Percentiles rank a stretch among this genome's conserved stretches.
These are phyloP conservation scores for Porogramme epimiltina DNA, from an alignment of 1,284 basidiomycete species.

Conservation along the genomic window DNA sequence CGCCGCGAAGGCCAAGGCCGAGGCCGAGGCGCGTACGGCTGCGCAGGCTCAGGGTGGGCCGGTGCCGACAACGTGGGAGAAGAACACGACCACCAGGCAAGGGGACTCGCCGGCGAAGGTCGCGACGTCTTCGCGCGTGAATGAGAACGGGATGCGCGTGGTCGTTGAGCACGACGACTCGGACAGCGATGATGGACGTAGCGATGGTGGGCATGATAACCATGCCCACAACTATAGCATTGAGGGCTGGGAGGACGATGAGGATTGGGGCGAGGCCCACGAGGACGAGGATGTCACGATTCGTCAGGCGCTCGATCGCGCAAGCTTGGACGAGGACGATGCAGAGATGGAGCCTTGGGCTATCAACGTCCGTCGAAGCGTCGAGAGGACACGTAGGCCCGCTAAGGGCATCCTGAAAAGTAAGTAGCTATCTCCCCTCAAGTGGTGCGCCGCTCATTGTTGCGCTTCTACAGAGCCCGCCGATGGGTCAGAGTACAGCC, in stretches of 20 bases:
- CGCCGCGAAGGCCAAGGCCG: conserved; percentile 68
- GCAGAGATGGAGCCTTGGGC: conserved; percentile 73
- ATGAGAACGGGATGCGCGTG: conserved; percentile 70
- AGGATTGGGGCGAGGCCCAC: conserved; percentile 60
- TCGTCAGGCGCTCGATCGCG: conserved; percentile 49
- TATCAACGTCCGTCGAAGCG: conserved; percentile 64
- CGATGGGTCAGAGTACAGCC: conserved; percentile 69
- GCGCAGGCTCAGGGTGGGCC: conserved; percentile 30
- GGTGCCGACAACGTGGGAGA: conserved; percentile 76
- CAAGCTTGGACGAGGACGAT: conserved; percentile 53
- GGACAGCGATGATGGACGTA: conserved; percentile 41
- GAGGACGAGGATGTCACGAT: conserved; percentile 83
- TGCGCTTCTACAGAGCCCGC: conserved; percentile 24
- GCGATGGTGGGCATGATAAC: conserved; percentile 49
- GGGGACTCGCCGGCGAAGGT: conserved; percentile 42
- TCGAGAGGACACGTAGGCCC: conserved; percentile 67
- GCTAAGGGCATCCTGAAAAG: conserved; percentile 90
- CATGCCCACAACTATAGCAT: conserved; percentile 40
- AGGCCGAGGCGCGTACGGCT: conserved; percentile 44
- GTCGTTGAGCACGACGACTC: conserved; percentile 72
- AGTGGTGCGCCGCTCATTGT: conserved; percentile 22
- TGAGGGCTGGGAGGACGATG: conserved; percentile 75
- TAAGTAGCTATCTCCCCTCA: conserved; percentile 43
- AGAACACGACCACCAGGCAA: conserved; percentile 67
- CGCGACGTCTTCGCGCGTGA: conserved; percentile 44